Conservation (phyloP, 306 rosid genomes). For the Malus domestica region ASM211411v1 NC_041798.1:36342501-36343000, state of each 20-base stretch:
- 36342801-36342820: too few relatives aligned
- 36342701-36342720: not conserved
- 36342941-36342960: not conserved
- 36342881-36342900: not conserved
- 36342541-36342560: constrained; percentile 50
- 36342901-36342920: too few relatives aligned
- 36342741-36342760: not conserved
- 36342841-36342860: not conserved
- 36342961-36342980: not conserved
- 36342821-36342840: not conserved
- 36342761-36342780: not conserved
- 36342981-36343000: not conserved
- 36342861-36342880: not conserved
- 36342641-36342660: not conserved
- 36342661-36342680: not conserved
- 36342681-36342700: not conserved
- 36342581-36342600: constrained; percentile 69
- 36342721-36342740: not conserved
- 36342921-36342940: too few relatives aligned
- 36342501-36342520: constrained; percentile 61
- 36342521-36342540: constrained; percentile 58
- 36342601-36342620: constrained; percentile 58
- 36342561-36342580: constrained; percentile 60
- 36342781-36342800: not conserved
- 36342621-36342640: constrained; percentile 50